Evolutionary conservation across 345 rosid species (phyloP), one percentile per base, ranked within the genome.

Genomic region (Excoecaria agallocha): DNA sequence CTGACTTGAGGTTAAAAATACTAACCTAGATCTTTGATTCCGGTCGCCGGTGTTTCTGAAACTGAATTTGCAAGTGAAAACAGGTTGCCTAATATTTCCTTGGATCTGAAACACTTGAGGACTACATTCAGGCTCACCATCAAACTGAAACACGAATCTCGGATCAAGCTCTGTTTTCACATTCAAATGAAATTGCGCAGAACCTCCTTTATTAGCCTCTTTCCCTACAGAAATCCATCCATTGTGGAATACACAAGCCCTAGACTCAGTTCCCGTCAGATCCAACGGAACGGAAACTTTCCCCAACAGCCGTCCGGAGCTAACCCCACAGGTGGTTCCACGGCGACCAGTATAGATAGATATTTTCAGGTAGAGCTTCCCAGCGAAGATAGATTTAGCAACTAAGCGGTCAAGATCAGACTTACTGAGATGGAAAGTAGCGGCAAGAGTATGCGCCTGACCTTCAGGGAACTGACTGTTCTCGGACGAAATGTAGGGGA

Each of bases 81-180:
- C 98, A 2, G 98, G 98, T 66, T 94, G 98, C 12, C 89, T 75
- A 58, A 92, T 88, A 70, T 78, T 89, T 16, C 97, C 98, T 79
- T 83, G 95, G 77, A 94, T 89, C 82, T 88, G 97, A 67, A 92
- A 89, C 57, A 94, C 93, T 74, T 92, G 98, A 6, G 98, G 98
- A 70, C 98, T 94, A 66, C 98, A 94, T 63, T 92, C 98, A 0
- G 98, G 98, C 66, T 92, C 97, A 19, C 94, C 97, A 70, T 94
- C 98, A 79, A 94, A 94, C 85, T 94, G 93, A 54, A 94, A 94
- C n/a, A 94, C 98, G 78, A 89, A 94, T 70, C 98, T 86, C 10
- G 95, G 98, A 76, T 90, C 97, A 19, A 93, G 97, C 78, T 92
- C 98, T 3, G 98, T 89, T 71, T 84, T 92, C 13, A 94, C 96